Base-by-base conservation (phyloP, 2,329 filamentous ascomycete genomes). In the Epichloe coenophiala region DNA sequence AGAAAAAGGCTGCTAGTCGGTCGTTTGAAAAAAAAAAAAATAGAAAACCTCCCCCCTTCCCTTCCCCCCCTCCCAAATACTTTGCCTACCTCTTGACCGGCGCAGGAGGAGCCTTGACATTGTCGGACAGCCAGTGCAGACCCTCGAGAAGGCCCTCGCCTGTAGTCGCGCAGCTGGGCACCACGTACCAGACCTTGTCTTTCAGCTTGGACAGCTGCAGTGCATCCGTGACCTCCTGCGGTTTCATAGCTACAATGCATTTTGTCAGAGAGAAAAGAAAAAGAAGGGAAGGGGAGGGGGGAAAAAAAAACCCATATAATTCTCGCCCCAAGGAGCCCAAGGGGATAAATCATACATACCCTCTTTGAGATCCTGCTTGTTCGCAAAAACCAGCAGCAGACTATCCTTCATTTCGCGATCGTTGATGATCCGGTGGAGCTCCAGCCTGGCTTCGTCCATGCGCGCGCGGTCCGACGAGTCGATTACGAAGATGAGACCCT, bases 381-480 rank as follows among this genome's bases (percentile, higher is more conserved):
- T 98, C 64, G 93, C 93, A 68, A 98, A 97, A 41, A 98, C 91
- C 54, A 97, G 73, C 60, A 98, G 74, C 60, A 97, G 76, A 55
- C 89, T 90, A 65, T 97, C 91, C 73, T 93, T 90, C 82, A 97
- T 91, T 77, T 98, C 93, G 57, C 91, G 84, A 68, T 97, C 93
- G 70, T 95, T 93, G 72, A 97, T 88, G 71, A 97, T 97, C 65
- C 91, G 86, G 73, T 96, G 89, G 58, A 98, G 76, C 70, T 98
- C 93, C 67, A 88, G 86, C 61, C 84, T 81, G 51, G 93, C 93
- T 73, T 97, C 93, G 51, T 93, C 88, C 69, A 98, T 88, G 66
- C 93, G 86, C 60, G 81, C 83, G 57, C 84, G 86, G 70, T 97
- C 93, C 63, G 88, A 93, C 56, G 87, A 94, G 74, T 98, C 93